Base-by-base conservation (phyloP, 176 grass and related monocot genomes). In the Pharus latifolius region DNA sequence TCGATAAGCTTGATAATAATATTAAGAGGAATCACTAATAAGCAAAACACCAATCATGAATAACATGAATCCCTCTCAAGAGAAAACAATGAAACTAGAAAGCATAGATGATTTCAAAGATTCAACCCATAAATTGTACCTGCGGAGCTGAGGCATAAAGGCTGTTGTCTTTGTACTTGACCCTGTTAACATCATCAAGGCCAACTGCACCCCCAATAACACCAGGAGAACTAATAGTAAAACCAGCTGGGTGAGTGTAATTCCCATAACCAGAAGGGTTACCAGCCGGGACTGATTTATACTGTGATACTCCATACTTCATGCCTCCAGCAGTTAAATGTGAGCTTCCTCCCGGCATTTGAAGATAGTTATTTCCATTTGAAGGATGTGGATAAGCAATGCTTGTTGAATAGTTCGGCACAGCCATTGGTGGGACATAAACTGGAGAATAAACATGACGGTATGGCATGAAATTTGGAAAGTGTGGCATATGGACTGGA, bases 81-180 rank as follows among this genome's bases (percentile, higher is more conserved):
- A 27, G 32, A 13, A 35, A 62, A 43, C 35, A 23, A 0, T 35
- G n/a, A n/a, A n/a, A n/a, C n/a, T n/a, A n/a, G n/a, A 35, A 38
- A 48, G 10, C 38, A 38, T 56, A 10, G 26, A 13, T 52, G 57
- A 41, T n/a, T 32, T 73, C 42, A 38, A 22, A 72, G 12, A 14
- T 2, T 19, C 3, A 22, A 59, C 10, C 20, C 22, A 32, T 6
- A 74, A 38, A 44, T 29, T 40, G 32, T 85, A 92, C 89, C 89
- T 92, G 89, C 38, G 78, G 85, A 34, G 75, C 80, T 37, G 82
- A 79, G 2, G 76, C 78, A 75, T 92, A 88, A 34, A 92, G 80
- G 60, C 70, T 87, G 80, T 83, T 88, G 55, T 92, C 89, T 62
- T 92, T 92, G 65, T 82, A 92, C 18, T 92, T 92, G 31, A 85